phyloP scores from a whole-genome alignment of 345 rosid species.

The Populus pruinosa region DNA sequence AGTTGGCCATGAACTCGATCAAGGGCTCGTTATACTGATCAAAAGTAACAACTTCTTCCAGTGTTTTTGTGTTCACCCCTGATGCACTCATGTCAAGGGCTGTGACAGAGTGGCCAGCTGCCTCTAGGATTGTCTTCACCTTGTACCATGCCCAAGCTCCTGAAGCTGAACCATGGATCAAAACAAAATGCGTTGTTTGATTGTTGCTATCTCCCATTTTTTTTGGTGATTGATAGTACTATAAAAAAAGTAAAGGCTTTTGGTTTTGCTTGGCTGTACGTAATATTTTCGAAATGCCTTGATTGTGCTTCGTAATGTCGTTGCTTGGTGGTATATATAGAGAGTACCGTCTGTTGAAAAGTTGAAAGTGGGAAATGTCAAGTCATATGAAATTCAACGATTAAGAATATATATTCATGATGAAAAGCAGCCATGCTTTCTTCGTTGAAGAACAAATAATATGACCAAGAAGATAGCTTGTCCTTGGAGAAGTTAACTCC shows the following conservation, averaged over 20 bases:
- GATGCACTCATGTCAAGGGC: slow-evolving; percentile 15
- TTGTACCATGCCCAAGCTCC: slow-evolving; percentile 31
- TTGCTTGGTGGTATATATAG: not conserved
- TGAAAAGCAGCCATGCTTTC: too few relatives aligned
- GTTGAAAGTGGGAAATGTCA: not conserved
- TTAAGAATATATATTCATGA: too few relatives aligned
- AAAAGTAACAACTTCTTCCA: not conserved
- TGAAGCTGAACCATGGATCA: slow-evolving; percentile 7
- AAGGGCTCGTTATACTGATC: slow-evolving; percentile 3
- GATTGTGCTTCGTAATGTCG: not conserved
- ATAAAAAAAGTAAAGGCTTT: too few relatives aligned
- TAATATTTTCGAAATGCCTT: not conserved
- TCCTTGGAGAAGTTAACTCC: too few relatives aligned
- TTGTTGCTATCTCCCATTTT: not conserved
- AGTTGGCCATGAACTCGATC: not conserved
- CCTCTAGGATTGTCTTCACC: not conserved
- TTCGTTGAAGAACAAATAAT: too few relatives aligned
- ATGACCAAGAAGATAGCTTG: too few relatives aligned
- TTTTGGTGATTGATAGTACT: not conserved
- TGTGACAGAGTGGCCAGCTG: slow-evolving; percentile 14
- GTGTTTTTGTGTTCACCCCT: not conserved
- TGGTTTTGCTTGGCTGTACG: too few relatives aligned
- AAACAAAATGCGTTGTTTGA: slow-evolving; percentile 1
- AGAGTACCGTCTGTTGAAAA: not conserved
- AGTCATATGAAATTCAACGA: not conserved